phyloP scores from a whole-genome alignment of 345 rosid species.

The Boechera stricta region DNA sequence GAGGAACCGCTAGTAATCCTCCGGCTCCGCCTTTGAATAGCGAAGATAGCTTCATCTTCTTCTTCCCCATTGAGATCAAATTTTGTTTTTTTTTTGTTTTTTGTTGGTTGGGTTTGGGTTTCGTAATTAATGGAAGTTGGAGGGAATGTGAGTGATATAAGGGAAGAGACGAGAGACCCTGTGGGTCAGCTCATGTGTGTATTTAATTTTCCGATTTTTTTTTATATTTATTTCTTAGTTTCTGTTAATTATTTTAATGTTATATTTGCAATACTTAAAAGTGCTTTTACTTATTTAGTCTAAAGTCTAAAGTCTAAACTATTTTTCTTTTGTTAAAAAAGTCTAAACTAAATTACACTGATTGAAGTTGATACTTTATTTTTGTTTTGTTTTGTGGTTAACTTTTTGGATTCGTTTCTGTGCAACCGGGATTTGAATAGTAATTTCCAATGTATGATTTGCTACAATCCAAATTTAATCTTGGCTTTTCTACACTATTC shows the following conservation, averaged over 20 bases:
- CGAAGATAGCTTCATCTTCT: constrained; percentile 58
- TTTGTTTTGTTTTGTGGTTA: constrained; percentile 1
- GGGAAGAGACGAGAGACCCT: background rate
- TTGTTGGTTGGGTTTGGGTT: background rate
- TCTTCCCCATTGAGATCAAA: constrained; percentile 30
- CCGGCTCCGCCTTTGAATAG: constrained; percentile 52
- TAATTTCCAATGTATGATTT: constrained; percentile 9
- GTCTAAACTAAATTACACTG: background rate
- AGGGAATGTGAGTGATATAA: constrained; percentile 43
- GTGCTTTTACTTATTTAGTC: background rate
- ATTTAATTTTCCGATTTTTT: background rate
- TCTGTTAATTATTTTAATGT: background rate
- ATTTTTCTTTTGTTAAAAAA: too few relatives aligned
- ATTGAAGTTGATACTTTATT: constrained; percentile 11
- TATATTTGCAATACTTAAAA: constrained; percentile 1
- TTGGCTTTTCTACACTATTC: constrained; percentile 21
- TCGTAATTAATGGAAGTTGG: constrained; percentile 41
- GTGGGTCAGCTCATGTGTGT: constrained; percentile 42
- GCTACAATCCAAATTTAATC: constrained; percentile 27
- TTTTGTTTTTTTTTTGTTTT: background rate
- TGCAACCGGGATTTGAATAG: constrained; percentile 28
- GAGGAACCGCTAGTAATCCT: constrained; percentile 55
- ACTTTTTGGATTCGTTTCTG: constrained; percentile 25
- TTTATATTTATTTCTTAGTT: background rate
- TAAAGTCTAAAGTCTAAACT: too few relatives aligned